A percentile compares a stretch with the other conserved stretches of the same genome.
Conservation (phyloP, 148 eudicot genomes). For the Silene uniflora region DNA sequence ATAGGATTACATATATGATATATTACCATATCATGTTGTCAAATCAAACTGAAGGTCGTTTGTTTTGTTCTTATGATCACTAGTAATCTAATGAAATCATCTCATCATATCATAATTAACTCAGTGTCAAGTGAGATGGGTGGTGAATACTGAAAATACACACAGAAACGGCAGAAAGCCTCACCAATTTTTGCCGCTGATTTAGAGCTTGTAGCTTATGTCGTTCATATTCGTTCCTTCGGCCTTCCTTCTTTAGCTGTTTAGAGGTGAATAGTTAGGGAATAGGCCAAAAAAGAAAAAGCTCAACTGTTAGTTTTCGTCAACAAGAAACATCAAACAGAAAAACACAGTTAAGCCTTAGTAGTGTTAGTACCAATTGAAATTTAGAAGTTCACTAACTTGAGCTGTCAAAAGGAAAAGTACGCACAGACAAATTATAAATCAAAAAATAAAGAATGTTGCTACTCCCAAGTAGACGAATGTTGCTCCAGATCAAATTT, state of each 20-base stretch:
- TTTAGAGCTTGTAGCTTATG: slow-evolving; percentile 92
- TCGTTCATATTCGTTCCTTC: slow-evolving; percentile 94
- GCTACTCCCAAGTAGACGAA: neutral
- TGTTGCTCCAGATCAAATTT: neutral
- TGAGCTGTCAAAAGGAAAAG: neutral
- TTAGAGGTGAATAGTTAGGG: slow-evolving; percentile 3
- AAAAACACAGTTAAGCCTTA: neutral
- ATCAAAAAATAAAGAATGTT: too few relatives aligned
- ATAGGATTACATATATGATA: slow-evolving; percentile 8
- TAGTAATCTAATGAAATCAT: neutral
- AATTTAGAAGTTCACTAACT: neutral
- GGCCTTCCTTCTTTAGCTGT: slow-evolving; percentile 91
- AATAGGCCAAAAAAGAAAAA: neutral
- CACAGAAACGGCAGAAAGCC: slow-evolving; percentile 21
- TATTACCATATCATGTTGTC: neutral
- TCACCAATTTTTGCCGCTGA: slow-evolving; percentile 96
- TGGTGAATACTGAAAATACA: neutral
- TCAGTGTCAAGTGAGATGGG: neutral
- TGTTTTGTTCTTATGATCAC: slow-evolving; percentile 1
- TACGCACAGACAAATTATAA: neutral
- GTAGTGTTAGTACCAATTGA: neutral
- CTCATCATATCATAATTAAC: neutral
- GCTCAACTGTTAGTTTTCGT: neutral
- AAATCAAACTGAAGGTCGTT: neutral
- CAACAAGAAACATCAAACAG: neutral